Evolutionary conservation across 495 filamentous ascomycete species (phyloP), one percentile per base, ranked within the genome.

Genomic region (Penicillium parvum): DNA sequence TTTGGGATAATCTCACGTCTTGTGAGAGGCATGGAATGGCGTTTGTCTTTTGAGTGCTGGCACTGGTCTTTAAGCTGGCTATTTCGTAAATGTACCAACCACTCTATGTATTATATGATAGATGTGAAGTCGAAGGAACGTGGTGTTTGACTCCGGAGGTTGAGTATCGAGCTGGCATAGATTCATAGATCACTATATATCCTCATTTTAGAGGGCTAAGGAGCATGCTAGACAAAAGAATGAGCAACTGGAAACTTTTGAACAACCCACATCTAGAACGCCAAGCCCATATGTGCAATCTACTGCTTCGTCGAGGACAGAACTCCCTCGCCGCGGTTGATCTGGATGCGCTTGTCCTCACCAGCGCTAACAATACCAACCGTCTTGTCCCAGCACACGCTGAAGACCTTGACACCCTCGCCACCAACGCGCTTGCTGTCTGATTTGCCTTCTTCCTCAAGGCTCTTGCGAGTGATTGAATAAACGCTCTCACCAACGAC

Each of bases 271-370:
- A 58, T 57, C 43, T 52, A 52, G 43, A 63, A 66, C 60, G 58
- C 64, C 64, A 53, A 37, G 39, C 43, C 60, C 50, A 57, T 63
- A 64, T 62, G 55, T 60, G 53, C 50, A 60, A 55, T 52, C 36
- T 51, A 50, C 52, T 55, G 19, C 50, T 60, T 64, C n/a, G 37
- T 43, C 7, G 65, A 62, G 44, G 65, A 67, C 50, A 73, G 37
- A 22, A 74, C 65, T 29, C 69, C 69, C 42, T 74, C 66, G 18
- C 83, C 83, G 37, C 75, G 71, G 68, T 98, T 95, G 45, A 97
- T 80, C 70, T 97, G 94, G 50, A 97, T 83, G 69, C 76, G 78
- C 69, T 86, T 90, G 63, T 98, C 92, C 76, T 96, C 90, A 9
- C 90, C 88, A 5, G 71, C 90, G 63, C 86, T 94, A 16, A 96